A percentile compares a stretch with the other conserved stretches of the same genome.
These are phyloP conservation scores for Lophium mytilinum DNA, from an alignment of 495 filamentous ascomycete genomes.

Conservation along the genomic window DNA sequence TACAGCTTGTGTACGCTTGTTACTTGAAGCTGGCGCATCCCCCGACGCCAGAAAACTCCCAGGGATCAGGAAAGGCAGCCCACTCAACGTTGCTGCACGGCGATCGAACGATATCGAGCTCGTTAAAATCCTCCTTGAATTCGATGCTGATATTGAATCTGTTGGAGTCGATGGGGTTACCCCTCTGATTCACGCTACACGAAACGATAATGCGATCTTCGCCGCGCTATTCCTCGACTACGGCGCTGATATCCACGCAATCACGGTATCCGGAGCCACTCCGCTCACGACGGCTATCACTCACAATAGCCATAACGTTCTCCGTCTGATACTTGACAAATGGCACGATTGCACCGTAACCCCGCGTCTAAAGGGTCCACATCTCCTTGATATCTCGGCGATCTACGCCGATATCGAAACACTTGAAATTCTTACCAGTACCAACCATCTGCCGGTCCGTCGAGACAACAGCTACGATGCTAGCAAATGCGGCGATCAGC, in stretches of 20 bases:
- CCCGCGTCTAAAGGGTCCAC: slow-evolving; percentile 11
- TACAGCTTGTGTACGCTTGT: slow-evolving; percentile 23
- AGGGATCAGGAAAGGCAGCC: slow-evolving; percentile 24
- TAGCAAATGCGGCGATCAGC: too few relatives aligned
- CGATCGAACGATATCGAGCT: too few relatives aligned
- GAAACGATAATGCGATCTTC: slow-evolving; percentile 30
- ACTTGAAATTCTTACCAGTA: slow-evolving; percentile 19
- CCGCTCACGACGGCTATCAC: slow-evolving; percentile 23
- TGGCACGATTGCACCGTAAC: slow-evolving; percentile 28
- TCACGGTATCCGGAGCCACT: slow-evolving; percentile 10
- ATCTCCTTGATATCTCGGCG: slow-evolving; percentile 26
- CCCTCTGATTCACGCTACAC: slow-evolving; percentile 36
- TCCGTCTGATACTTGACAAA: slow-evolving; percentile 25
- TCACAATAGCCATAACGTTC: slow-evolving; percentile 29
- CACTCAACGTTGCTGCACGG: slow-evolving; percentile 9
- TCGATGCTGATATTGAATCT: slow-evolving; percentile 25
- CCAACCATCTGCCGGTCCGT: slow-evolving; percentile 20
- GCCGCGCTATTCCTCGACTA: slow-evolving; percentile 37
- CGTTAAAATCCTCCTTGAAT: slow-evolving; percentile 30
- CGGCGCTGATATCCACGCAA: slow-evolving; percentile 37
- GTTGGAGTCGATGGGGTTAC: slow-evolving; percentile 28
- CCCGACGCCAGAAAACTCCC: slow-evolving; percentile 1
- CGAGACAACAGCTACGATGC: too few relatives aligned
- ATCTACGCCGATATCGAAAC: slow-evolving; percentile 28
- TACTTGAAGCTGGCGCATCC: slow-evolving; percentile 32